Base-by-base conservation (phyloP, 2,329 filamentous ascomycete genomes). In the Aspergillus sp. region DNA sequence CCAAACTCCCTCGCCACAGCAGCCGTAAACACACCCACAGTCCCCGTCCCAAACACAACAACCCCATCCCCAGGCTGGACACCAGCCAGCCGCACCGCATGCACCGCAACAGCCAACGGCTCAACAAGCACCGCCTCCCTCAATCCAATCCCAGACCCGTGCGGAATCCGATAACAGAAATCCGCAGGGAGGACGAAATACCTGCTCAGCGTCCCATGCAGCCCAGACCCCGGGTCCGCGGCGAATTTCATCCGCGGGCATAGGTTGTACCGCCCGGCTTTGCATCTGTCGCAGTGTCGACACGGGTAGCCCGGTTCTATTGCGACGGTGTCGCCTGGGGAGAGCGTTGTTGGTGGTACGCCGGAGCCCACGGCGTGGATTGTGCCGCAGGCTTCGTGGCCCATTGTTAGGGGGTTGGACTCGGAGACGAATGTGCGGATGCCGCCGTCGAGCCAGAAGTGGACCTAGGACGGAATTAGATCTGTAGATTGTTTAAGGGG, bases 1-100 rank as follows among this genome's bases (percentile, higher is more conserved):
- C 84, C 85, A n/a, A 84, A 82, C 64, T 83, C 80, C 37, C 81
- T 76, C 3, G 85, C 84, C 79, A 87, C 86, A 37, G 84, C 84
- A 4, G 84, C 84, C 6, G 83, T 84, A 56, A 88, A 75, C 3
- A 88, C 75, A 1, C 86, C 86, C 39, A 88, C 81, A 2, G 86
- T 82, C 17, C 86, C 86, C 14, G 85, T 84, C 27, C 86, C 86
- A 21, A 86, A 79, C 40, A 89, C 81, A n/a, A 88, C 44, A 5
- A 78, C 61, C 9, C 69, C 65, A 50, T 79, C 68, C 0, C 79
- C 79, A 0, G 78, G 65, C 21, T 67, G 66, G 2, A 81, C 59
- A 1, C 68, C 72, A 1, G 74, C 72, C 6, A 74, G 70, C 19
- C 79, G 69, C 7, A 79, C 72, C 0, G 74, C 72, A 27, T 80